Evolutionary conservation across 345 rosid species (phyloP).

Genomic region (Salix purpurea): DNA sequence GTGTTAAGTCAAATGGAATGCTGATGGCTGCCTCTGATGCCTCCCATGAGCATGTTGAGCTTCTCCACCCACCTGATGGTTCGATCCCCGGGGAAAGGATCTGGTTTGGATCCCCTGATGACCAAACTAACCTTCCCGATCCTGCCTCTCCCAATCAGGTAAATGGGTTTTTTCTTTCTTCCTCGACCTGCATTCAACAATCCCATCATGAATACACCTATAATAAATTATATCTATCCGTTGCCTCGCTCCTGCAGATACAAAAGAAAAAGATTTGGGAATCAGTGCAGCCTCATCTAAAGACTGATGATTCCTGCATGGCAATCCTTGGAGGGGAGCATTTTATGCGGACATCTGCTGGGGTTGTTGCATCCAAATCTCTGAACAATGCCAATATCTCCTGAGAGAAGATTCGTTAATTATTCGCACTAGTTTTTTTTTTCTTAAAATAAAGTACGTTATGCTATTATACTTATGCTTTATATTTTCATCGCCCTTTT

Average conservation of each 20-base stretch:
- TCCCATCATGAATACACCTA: not conserved
- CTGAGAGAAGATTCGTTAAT: conserved; percentile 20
- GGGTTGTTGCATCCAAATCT: conserved; percentile 49
- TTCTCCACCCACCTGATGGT: conserved; percentile 65
- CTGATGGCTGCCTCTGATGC: conserved; percentile 82
- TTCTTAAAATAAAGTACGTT: too few relatives aligned
- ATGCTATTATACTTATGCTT: too few relatives aligned
- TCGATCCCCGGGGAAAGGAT: conserved; percentile 76
- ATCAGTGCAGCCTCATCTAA: conserved; percentile 74
- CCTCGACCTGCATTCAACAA: not conserved
- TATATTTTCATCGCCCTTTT: too few relatives aligned
- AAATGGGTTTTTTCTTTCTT: not conserved
- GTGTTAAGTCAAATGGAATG: conserved; percentile 90
- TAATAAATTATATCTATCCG: not conserved
- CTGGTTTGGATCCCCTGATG: conserved; percentile 72
- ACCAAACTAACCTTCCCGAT: conserved; percentile 45
- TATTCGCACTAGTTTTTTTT: not conserved
- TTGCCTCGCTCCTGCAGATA: conserved; percentile 38
- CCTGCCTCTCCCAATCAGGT: conserved; percentile 82
- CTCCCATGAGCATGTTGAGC: conserved; percentile 75
- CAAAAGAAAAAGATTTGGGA: conserved; percentile 95
- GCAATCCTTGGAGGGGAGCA: conserved; percentile 57
- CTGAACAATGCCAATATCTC: conserved; percentile 69
- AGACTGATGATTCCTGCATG: conserved; percentile 56
- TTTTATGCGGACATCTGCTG: conserved; percentile 66